Evolutionary conservation across 2,329 filamentous ascomycete genomes (phyloP).

Genomic region (Penicillium aurantiogriseum): DNA sequence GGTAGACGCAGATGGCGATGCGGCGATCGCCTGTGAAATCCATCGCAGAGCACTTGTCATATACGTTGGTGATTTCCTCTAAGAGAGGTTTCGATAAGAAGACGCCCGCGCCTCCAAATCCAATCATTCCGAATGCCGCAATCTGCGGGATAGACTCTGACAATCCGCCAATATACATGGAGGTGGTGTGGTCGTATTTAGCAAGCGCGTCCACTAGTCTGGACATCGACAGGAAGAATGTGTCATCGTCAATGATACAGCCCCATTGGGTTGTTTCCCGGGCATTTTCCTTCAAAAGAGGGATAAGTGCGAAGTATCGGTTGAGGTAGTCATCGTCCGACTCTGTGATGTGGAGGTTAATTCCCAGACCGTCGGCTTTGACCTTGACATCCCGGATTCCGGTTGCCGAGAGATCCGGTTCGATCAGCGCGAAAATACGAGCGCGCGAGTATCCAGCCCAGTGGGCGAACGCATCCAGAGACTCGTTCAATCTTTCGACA

Average conservation of each 20-base stretch:
- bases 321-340: slow-evolving; percentile 43
- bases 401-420: slow-evolving; percentile 35
- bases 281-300: slow-evolving; percentile 49
- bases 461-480: slow-evolving; percentile 54
- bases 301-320: slow-evolving; percentile 58
- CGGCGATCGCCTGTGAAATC: slow-evolving; percentile 55
- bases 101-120: slow-evolving; percentile 60
- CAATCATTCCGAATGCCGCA: slow-evolving; percentile 56
- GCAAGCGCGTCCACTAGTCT: slow-evolving; percentile 50
- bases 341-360: slow-evolving; percentile 44
- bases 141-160: slow-evolving; percentile 58
- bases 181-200: slow-evolving; percentile 49
- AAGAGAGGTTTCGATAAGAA: slow-evolving; percentile 58
- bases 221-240: slow-evolving; percentile 59
- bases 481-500: slow-evolving; percentile 51
- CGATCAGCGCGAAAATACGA: slow-evolving; percentile 54
- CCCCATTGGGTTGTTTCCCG: slow-evolving; percentile 54
- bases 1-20: slow-evolving; percentile 58
- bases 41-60: slow-evolving; percentile 51
- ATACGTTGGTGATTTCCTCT: slow-evolving; percentile 47
- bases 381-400: slow-evolving; percentile 27
- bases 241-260: slow-evolving; percentile 62
- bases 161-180: slow-evolving; percentile 57
- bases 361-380: slow-evolving; percentile 38
- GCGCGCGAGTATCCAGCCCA: slow-evolving; percentile 56